phyloP scores from a whole-genome alignment of 805 yeast genomes.

The Candida golubevii region DNA sequence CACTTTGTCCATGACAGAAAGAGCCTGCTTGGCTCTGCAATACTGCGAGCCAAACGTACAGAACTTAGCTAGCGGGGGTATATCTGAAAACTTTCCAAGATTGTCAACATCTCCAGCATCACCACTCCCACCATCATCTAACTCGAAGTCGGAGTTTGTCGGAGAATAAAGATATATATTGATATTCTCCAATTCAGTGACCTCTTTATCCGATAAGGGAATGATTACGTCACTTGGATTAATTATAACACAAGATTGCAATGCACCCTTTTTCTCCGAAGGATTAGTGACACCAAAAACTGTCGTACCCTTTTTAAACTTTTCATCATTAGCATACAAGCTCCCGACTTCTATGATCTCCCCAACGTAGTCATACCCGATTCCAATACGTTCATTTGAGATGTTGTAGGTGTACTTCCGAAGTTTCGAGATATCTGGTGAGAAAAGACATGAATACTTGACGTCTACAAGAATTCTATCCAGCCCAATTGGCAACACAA shows the following conservation, averaged over 20 bases:
- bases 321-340: conserved; percentile 22
- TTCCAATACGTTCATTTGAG: conserved; percentile 52
- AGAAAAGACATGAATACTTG: conserved; percentile 56
- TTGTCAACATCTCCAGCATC: neutral
- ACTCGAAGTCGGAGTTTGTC: conserved; percentile 4
- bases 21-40: conserved; percentile 36
- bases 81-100: neutral
- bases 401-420: conserved; percentile 50
- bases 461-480: conserved; percentile 55
- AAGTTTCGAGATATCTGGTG: conserved; percentile 59
- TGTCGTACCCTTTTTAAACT: conserved; percentile 51
- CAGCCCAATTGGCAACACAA: conserved; percentile 45
- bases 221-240: conserved; percentile 40
- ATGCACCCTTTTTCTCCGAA: conserved; percentile 48
- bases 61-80: conserved; percentile 32
- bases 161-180: conserved; percentile 23
- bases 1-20: conserved; percentile 22
- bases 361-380: conserved; percentile 72
- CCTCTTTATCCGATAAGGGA: conserved; percentile 22
- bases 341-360: conserved; percentile 52
- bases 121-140: conserved; percentile 7
- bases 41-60: conserved; percentile 31
- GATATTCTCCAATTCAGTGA: conserved; percentile 18
- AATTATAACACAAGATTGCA: conserved; percentile 53
- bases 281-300: conserved; percentile 63